A percentile compares a stretch with the other conserved stretches of the same genome.
Conservation (phyloP, 75 land plant species). For the Adiantum capillusveneris region DNA sequence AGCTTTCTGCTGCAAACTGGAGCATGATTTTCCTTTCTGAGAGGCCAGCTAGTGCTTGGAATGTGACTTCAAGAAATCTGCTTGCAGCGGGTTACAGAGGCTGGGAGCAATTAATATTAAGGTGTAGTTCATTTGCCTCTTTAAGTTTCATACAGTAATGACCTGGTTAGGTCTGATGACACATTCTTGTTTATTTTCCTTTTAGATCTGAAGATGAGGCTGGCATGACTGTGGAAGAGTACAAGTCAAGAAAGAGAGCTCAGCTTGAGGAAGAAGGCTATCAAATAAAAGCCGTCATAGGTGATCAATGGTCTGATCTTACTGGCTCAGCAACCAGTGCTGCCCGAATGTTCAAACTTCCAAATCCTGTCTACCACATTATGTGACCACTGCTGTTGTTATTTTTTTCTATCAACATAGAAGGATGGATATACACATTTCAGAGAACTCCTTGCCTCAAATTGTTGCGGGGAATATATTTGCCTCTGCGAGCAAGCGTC, state of each 20-base stretch:
- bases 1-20: constrained; percentile 33
- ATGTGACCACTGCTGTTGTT: too few species aligned
- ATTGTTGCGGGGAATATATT: too few species aligned
- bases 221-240: constrained; percentile 12
- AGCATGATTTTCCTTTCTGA: constrained; percentile 33
- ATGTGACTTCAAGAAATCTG: constrained; percentile 27
- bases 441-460: too few species aligned
- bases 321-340: constrained; percentile 15
- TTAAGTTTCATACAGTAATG: too few species aligned
- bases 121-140: too few species aligned
- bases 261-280: constrained; percentile 19
- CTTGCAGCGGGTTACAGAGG: constrained; percentile 30
- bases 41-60: constrained; percentile 26
- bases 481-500: too few species aligned
- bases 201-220: constrained; percentile 28
- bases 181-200: too few species aligned
- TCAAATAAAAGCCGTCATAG: constrained; percentile 17
- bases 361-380: constrained; percentile 30
- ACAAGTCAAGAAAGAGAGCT: constrained; percentile 16
- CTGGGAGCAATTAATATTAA: constrained; percentile 41
- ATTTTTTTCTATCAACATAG: too few species aligned
- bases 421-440: too few species aligned
- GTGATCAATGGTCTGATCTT: constrained; percentile 33
- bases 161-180: too few species aligned
- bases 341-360: constrained; percentile 30